phyloP scores from a whole-genome alignment of 2,329 filamentous ascomycete species.

The Aspergillus udagawae region DNA sequence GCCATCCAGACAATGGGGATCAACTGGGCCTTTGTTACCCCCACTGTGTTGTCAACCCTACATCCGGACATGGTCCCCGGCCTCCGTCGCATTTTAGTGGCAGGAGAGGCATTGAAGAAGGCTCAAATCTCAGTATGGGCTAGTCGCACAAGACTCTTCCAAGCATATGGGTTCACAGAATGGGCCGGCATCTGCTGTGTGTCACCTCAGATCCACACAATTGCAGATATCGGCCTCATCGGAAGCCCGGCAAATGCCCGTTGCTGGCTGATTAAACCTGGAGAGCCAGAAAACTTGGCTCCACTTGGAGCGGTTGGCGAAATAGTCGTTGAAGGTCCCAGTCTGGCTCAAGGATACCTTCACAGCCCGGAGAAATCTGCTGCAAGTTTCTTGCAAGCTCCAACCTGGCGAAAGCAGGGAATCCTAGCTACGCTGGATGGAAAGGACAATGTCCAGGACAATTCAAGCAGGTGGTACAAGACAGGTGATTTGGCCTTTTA shows the following conservation, averaged over 20 bases:
- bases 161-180: not conserved
- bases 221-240: slow-evolving; percentile 7
- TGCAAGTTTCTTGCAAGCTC: too few relatives aligned
- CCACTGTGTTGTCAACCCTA: slow-evolving; percentile 26
- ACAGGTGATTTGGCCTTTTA: too few relatives aligned
- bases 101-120: slow-evolving; percentile 7
- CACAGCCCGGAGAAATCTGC: too few relatives aligned
- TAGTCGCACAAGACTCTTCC: not conserved
- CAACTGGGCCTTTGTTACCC: slow-evolving; percentile 36
- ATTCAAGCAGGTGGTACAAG: too few relatives aligned
- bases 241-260: slow-evolving; percentile 13
- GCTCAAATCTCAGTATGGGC: not conserved
- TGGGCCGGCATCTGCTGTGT: not conserved
- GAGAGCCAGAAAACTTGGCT: slow-evolving; percentile 12
- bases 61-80: slow-evolving; percentile 7
- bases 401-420: too few relatives aligned
- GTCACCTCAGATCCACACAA: not conserved
- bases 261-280: slow-evolving; percentile 24
- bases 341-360: too few relatives aligned
- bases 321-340: not conserved
- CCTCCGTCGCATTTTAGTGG: slow-evolving; percentile 6
- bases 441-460: too few relatives aligned
- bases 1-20: slow-evolving; percentile 22
- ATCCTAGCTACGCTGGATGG: too few relatives aligned
- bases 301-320: slow-evolving; percentile 33